These are phyloP conservation scores for Picea abies DNA, from an alignment of 83 land plant species.

Conservation along the genomic window DNA sequence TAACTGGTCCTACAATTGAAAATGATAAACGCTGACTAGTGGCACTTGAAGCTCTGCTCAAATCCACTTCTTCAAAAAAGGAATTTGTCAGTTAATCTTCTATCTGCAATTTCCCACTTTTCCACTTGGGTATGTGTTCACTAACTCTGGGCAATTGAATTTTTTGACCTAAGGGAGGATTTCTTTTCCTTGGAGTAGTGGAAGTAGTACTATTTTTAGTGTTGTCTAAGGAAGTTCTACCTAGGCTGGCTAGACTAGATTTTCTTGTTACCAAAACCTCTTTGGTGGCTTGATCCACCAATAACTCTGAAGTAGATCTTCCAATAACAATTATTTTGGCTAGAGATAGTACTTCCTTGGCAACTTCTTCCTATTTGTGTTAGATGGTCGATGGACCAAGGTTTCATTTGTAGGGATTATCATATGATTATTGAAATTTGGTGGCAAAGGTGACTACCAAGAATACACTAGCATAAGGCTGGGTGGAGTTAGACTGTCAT, in stretches of 20 bases:
- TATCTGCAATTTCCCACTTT: not conserved
- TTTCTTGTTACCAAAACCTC: slow-evolving; percentile 3
- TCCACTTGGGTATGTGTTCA: slow-evolving; percentile 8
- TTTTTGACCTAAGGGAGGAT: not conserved
- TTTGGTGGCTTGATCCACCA: not conserved
- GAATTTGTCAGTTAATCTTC: not conserved
- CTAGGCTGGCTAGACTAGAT: not conserved
- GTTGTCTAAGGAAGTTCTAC: not conserved
- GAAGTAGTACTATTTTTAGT: not conserved
- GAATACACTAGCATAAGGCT: no score
- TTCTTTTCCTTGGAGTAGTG: not conserved
- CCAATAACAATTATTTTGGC: not conserved
- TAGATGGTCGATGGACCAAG: no score
- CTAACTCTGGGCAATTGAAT: not conserved
- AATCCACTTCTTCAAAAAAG: not conserved
- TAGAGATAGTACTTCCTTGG: not conserved
- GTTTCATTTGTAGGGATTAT: no score
- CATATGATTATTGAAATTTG: no score
- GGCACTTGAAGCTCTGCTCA: not conserved
- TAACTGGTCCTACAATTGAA: not conserved
- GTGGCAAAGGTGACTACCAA: no score
- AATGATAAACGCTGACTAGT: slow-evolving; percentile 1
- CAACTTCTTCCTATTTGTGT: not conserved
- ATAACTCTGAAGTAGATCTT: not conserved
- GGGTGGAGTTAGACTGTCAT: no score